phyloP scores from a whole-genome alignment of 768 basidiomycete genomes.

The Hygrocybe coccinea region DNA sequence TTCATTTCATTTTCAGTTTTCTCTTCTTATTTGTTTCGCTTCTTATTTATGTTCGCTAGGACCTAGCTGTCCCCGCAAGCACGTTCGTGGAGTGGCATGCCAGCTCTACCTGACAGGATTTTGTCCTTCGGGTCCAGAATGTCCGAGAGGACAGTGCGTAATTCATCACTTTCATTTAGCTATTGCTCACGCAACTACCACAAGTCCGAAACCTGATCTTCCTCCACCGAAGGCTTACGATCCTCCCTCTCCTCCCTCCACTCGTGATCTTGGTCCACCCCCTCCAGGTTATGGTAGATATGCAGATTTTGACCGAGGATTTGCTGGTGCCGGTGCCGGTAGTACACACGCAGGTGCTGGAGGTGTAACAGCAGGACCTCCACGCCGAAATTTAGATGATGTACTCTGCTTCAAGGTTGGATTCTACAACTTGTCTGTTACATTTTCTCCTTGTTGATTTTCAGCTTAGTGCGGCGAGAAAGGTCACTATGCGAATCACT shows the following conservation, averaged over 20 bases:
- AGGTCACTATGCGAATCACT: constrained; percentile 94
- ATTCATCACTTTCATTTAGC: constrained; percentile 19
- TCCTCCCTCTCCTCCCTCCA: constrained; percentile 67
- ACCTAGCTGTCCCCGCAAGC: constrained; percentile 84
- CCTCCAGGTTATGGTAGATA: constrained; percentile 88
- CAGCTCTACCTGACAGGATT: constrained; percentile 89
- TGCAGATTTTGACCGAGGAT: constrained; percentile 63
- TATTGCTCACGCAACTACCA: constrained; percentile 8
- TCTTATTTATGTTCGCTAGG: constrained; percentile 48
- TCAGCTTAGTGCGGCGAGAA: constrained; percentile 72
- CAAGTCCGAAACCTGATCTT: constrained; percentile 71
- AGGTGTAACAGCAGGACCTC: constrained; percentile 29
- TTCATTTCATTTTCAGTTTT: constrained; percentile 8
- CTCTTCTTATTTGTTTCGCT: no score
- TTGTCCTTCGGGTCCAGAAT: constrained; percentile 86
- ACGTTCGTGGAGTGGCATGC: constrained; percentile 87
- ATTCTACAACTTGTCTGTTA: not conserved
- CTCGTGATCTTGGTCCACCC: constrained; percentile 81
- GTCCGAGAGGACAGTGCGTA: constrained; percentile 81
- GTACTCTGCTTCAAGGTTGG: constrained; percentile 84
- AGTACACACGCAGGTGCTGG: constrained; percentile 22
- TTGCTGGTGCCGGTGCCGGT: constrained; percentile 32
- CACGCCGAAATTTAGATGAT: constrained; percentile 72
- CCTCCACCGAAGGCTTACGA: constrained; percentile 73
- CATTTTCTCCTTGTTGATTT: constrained; percentile 5